Conservation (phyloP, 2,329 filamentous ascomycete species). For the Lachnellula hyalina region DNA sequence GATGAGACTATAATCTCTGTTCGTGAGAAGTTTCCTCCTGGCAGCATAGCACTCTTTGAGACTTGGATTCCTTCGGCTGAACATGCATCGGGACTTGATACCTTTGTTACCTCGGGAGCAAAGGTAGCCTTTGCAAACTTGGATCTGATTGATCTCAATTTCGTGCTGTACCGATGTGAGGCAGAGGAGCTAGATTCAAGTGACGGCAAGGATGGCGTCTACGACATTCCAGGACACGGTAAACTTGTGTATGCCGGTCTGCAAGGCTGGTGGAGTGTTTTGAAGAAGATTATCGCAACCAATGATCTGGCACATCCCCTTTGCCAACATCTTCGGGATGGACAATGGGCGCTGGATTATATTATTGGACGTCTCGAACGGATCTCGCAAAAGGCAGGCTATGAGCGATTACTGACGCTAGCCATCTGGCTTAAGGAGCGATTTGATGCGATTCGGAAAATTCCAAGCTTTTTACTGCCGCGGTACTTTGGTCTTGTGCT, state of each 20-base stretch:
- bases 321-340: constrained; percentile 86
- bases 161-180: constrained; percentile 84
- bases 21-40: constrained; percentile 79
- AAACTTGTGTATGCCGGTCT: constrained; percentile 89
- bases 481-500: constrained; percentile 90
- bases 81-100: constrained; percentile 76
- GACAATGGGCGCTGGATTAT: constrained; percentile 90
- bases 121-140: constrained; percentile 71
- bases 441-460: constrained; percentile 76
- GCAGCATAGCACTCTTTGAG: constrained; percentile 91
- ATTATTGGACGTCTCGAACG: constrained; percentile 72
- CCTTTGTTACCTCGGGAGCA: constrained; percentile 77
- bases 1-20: constrained; percentile 76
- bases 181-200: constrained; percentile 81
- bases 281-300: constrained; percentile 76
- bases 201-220: constrained; percentile 76
- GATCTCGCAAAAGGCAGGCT: constrained; percentile 58
- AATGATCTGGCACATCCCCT: constrained; percentile 92
- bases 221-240: constrained; percentile 78
- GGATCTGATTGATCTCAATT: constrained; percentile 80
- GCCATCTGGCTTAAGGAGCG: constrained; percentile 76
- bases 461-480: constrained; percentile 86
- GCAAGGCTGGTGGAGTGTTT: constrained; percentile 97
- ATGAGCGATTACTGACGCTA: constrained; percentile 57
- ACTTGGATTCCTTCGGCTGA: constrained; percentile 91